These are phyloP conservation scores for Benincasa hispida DNA, from an alignment of 306 rosid species.

Conservation along the genomic window DNA sequence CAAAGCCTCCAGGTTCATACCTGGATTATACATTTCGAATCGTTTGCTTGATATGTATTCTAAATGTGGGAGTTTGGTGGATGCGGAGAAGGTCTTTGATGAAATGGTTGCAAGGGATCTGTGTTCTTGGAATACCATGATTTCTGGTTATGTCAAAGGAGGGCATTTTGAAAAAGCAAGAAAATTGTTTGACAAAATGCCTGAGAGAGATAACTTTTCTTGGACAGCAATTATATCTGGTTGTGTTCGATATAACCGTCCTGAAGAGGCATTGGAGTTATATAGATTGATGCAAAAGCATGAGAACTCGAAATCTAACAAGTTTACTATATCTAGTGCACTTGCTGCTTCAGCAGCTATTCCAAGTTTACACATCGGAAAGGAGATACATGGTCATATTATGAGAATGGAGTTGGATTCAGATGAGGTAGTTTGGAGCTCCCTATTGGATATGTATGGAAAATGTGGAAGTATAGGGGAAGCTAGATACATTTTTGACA, in stretches of 20 bases:
- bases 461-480: conserved; percentile 59
- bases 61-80: conserved; percentile 44
- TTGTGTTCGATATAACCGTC: conserved; percentile 22
- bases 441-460: conserved; percentile 45
- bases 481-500: conserved; percentile 42
- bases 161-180: conserved; percentile 35
- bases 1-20: conserved; percentile 34
- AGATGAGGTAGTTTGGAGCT: conserved; percentile 64
- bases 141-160: conserved; percentile 37
- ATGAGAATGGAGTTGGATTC: conserved; percentile 31
- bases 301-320: conserved; percentile 29
- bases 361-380: conserved; percentile 32
- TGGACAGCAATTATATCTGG: conserved; percentile 55
- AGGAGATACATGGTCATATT: conserved; percentile 57
- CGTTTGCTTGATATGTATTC: conserved; percentile 35
- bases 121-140: conserved; percentile 69
- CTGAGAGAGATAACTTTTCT: conserved; percentile 44
- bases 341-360: conserved; percentile 50
- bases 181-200: conserved; percentile 54
- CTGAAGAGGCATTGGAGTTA: conserved; percentile 43
- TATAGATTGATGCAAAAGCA: conserved; percentile 36
- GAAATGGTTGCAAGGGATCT: conserved; percentile 40
- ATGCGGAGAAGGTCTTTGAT: conserved; percentile 45
- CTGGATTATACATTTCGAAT: conserved; percentile 32
- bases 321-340: conserved; percentile 37